Conservation (phyloP, 192 early-diverging fungal species). For the Coemansia sp. region DNA sequence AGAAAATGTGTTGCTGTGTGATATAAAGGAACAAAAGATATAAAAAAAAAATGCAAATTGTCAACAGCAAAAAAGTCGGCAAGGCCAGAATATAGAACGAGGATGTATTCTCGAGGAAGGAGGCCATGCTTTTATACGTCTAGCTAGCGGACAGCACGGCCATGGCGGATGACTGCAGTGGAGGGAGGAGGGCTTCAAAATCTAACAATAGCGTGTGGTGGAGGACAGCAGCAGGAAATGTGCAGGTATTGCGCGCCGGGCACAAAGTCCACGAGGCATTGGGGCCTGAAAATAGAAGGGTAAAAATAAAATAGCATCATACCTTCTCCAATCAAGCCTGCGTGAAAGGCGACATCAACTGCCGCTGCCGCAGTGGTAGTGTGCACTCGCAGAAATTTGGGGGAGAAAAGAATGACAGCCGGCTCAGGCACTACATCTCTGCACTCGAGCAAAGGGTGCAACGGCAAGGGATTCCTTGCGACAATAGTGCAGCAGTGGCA, state of each 20-base stretch:
- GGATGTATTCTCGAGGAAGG: background rate
- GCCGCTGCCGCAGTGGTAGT: background rate
- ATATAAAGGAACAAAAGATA: constrained; percentile 1
- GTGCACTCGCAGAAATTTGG: constrained; percentile 1
- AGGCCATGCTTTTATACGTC: constrained; percentile 2
- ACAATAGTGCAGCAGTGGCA: background rate
- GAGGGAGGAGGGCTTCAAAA: background rate
- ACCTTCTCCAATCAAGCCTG: constrained; percentile 1
- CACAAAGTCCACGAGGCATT: background rate
- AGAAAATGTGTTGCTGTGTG: background rate
- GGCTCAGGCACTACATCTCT: constrained; percentile 1
- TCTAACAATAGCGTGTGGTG: constrained; percentile 1
- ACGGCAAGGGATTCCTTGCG: background rate
- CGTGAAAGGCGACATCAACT: background rate
- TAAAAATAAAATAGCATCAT: constrained; percentile 4
- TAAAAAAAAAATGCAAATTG: constrained; percentile 3
- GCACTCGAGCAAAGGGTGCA: constrained; percentile 3
- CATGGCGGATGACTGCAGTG: background rate
- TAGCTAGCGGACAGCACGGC: background rate
- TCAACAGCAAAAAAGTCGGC: constrained; percentile 17
- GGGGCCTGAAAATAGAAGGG: constrained; percentile 7
- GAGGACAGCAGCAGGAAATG: constrained; percentile 2
- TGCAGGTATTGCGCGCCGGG: constrained; percentile 6
- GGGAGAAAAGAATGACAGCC: background rate
- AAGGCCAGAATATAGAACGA: constrained; percentile 13